A percentile compares a stretch with the other conserved stretches of the same genome.
These are phyloP conservation scores for Setaria italica DNA, from an alignment of 202 grass and related monocot genomes.

Conservation along the genomic window DNA sequence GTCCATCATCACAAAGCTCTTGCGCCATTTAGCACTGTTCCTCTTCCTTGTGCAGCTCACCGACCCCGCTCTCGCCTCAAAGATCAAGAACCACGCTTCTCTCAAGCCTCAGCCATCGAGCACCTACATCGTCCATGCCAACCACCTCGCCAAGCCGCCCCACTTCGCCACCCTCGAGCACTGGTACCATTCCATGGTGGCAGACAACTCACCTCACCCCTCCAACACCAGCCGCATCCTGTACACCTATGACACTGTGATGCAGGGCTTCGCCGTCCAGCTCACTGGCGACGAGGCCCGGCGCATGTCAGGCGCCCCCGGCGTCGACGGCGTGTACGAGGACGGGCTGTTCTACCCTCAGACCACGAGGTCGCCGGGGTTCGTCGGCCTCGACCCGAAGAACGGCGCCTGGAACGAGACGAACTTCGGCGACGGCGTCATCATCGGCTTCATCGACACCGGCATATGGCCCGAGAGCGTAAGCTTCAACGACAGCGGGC, in stretches of 20 bases:
- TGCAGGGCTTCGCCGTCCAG: slow-evolving; percentile 53
- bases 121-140: slow-evolving; percentile 56
- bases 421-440: slow-evolving; percentile 49
- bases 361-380: slow-evolving; percentile 57
- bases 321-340: slow-evolving; percentile 41
- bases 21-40: not conserved
- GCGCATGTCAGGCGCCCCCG: slow-evolving; percentile 10
- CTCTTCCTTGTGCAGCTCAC: slow-evolving; percentile 16
- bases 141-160: slow-evolving; percentile 48
- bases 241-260: slow-evolving; percentile 51
- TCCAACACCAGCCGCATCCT: slow-evolving; percentile 43
- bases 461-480: slow-evolving; percentile 64
- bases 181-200: slow-evolving; percentile 67
- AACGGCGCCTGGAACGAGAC: slow-evolving; percentile 42
- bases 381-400: slow-evolving; percentile 47
- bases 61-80: not conserved
- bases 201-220: not conserved
- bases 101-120: not conserved
- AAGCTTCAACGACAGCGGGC: slow-evolving; percentile 60
- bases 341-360: slow-evolving; percentile 5
- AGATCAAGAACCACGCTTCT: not conserved
- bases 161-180: slow-evolving; percentile 41
- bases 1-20: not conserved
- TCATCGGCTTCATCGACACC: slow-evolving; percentile 65
- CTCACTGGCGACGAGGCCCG: slow-evolving; percentile 50